Conservation (phyloP, 257 asterid genomes). For the Marsdenia floribunda region DNA sequence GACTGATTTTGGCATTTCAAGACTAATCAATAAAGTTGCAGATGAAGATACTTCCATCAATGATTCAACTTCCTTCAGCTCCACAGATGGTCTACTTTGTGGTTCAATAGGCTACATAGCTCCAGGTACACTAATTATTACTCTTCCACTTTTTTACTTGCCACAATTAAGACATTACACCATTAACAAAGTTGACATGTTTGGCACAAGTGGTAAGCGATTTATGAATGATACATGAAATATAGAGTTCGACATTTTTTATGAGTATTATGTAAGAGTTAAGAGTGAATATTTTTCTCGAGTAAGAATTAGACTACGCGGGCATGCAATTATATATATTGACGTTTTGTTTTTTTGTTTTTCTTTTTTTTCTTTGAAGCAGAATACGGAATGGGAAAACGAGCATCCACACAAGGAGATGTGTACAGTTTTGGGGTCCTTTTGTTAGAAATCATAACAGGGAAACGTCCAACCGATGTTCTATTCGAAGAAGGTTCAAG, state of each 20-base stretch:
- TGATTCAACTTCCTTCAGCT: slow-evolving; percentile 51
- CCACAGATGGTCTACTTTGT: slow-evolving; percentile 62
- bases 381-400: slow-evolving; percentile 90
- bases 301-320: no score
- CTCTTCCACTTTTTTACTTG: no score
- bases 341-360: no score
- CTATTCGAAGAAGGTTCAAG: slow-evolving; percentile 60
- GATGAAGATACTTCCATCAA: slow-evolving; percentile 21
- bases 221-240: no score
- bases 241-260: no score
- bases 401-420: slow-evolving; percentile 74
- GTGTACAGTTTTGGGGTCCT: slow-evolving; percentile 72
- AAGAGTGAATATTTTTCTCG: no score
- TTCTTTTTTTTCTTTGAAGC: not conserved
- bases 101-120: slow-evolving; percentile 89
- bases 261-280: no score
- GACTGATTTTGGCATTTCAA: slow-evolving; percentile 76
- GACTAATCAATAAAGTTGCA: slow-evolving; percentile 35
- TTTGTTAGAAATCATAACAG: slow-evolving; percentile 57
- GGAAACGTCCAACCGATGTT: slow-evolving; percentile 65
- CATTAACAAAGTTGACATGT: no score
- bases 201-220: no score
- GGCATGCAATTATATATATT: not conserved
- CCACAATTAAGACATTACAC: no score
- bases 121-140: slow-evolving; percentile 46